A percentile compares a stretch with the other conserved stretches of the same genome.
Evolutionary conservation across 345 rosid species (phyloP).

Genomic region (Erodium maritimum): DNA sequence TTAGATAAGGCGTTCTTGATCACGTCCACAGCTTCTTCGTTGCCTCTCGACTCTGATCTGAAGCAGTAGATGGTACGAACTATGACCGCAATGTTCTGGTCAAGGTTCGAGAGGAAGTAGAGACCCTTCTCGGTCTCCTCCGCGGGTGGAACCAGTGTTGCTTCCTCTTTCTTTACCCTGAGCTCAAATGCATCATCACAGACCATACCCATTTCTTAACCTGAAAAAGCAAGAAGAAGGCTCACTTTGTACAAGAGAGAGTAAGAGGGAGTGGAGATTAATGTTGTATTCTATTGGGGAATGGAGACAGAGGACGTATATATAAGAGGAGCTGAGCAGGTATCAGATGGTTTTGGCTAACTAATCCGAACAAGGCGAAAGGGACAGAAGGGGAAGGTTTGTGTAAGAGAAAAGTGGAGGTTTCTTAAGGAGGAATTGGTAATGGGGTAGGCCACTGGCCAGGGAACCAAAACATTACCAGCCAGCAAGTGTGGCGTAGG

Average conservation of each 20-base stretch:
- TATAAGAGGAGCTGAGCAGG: too few species aligned
- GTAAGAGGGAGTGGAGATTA: too few species aligned
- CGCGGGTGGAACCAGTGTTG: constrained; percentile 46
- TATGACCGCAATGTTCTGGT: constrained; percentile 75
- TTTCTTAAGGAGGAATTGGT: background rate
- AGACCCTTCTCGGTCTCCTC: constrained; percentile 54
- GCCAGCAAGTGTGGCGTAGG: constrained; percentile 18
- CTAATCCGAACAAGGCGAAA: too few species aligned
- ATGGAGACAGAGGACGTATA: too few species aligned
- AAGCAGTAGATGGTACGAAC: constrained; percentile 76
- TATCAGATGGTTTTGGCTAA: too few species aligned
- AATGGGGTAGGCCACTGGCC: constrained; percentile 40
- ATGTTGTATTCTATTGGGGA: too few species aligned
- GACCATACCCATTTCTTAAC: constrained; percentile 26
- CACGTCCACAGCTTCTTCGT: constrained; percentile 47
- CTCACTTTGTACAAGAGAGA: too few species aligned
- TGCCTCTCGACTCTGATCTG: constrained; percentile 48
- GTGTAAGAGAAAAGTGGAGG: background rate
- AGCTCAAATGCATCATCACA: constrained; percentile 21
- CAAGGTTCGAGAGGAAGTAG: constrained; percentile 70
- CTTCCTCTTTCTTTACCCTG: constrained; percentile 32
- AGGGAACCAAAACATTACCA: constrained; percentile 39
- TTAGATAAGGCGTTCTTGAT: constrained; percentile 53
- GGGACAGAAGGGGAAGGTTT: background rate
- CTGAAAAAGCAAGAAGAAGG: too few species aligned